Evolutionary conservation across 192 early-diverging fungal genomes (phyloP).

Genomic region (Coemansia sp.): DNA sequence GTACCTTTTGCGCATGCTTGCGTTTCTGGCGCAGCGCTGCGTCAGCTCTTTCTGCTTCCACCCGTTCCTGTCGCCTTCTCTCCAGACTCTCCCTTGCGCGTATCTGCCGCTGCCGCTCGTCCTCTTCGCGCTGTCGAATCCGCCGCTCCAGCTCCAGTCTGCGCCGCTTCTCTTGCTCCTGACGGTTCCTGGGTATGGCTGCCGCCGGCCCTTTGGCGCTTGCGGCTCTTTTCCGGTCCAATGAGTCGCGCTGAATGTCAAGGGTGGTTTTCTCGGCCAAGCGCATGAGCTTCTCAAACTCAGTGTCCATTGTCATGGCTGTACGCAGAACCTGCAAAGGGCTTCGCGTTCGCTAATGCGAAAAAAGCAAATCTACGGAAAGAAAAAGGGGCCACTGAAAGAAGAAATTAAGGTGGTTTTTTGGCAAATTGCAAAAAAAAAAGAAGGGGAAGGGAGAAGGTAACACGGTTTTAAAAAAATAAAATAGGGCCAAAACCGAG

Average conservation of each 20-base stretch:
- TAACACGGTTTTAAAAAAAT: no score
- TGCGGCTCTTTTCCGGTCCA: conserved; percentile 15
- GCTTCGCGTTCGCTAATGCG: neutral
- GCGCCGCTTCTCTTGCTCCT: conserved; percentile 35
- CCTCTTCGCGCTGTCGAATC: conserved; percentile 29
- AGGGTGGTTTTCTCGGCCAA: conserved; percentile 50
- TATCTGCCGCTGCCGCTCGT: conserved; percentile 27
- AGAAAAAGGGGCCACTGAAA: neutral
- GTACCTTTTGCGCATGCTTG: neutral
- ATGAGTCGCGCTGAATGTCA: conserved; percentile 40
- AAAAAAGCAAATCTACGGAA: neutral
- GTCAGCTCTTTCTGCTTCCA: conserved; percentile 1
- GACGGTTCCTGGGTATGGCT: neutral
- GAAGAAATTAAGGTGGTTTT: no score
- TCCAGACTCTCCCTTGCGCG: conserved; percentile 12
- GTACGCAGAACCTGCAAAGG: neutral
- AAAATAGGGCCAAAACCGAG: no score
- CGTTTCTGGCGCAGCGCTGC: conserved; percentile 5
- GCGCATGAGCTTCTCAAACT: conserved; percentile 55
- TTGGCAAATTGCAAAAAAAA: neutral
- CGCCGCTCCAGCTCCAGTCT: conserved; percentile 36
- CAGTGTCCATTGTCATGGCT: conserved; percentile 27
- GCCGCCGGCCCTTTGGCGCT: neutral
- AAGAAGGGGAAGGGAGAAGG: neutral
- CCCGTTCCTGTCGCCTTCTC: conserved; percentile 18